Conservation (phyloP, 129 eudicot species). For the Lonicera japonica region DNA sequence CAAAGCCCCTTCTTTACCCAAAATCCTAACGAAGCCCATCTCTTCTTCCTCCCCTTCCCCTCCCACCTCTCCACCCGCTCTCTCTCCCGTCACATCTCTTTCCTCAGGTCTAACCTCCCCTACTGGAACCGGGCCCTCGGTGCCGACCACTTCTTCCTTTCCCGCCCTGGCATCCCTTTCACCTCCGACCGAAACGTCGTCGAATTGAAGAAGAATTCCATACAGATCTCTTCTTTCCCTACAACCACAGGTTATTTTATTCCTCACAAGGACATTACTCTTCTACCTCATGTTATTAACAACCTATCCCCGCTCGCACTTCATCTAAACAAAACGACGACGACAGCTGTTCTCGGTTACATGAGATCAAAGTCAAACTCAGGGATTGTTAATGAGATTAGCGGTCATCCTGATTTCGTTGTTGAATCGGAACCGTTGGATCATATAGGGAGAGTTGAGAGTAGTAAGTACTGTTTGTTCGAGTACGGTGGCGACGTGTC, state of each 20-base stretch:
- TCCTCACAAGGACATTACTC: conserved; percentile 82
- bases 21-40: conserved; percentile 53
- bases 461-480: conserved; percentile 62
- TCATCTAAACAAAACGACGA: conserved; percentile 11
- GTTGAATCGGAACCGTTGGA: conserved; percentile 40
- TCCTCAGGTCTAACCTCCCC: conserved; percentile 37
- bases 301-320: conserved; percentile 12
- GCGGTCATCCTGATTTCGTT: conserved; percentile 29
- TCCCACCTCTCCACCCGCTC: conserved; percentile 53
- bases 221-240: conserved; percentile 68
- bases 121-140: conserved; percentile 89
- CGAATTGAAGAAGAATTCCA: conserved; percentile 80
- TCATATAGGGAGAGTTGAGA: conserved; percentile 10
- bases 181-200: conserved; percentile 62
- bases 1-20: conserved; percentile 35
- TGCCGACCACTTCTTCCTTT: conserved; percentile 80
- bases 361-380: conserved; percentile 18
- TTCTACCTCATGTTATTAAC: conserved; percentile 41
- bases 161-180: conserved; percentile 59
- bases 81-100: conserved; percentile 44
- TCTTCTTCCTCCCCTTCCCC: conserved; percentile 53
- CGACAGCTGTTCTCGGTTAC: conserved; percentile 34
- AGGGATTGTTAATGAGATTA: conserved; percentile 30
- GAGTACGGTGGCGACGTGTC: conserved; percentile 48
- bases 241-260: conserved; percentile 52